phyloP scores from a whole-genome alignment of 305 asterid genomes.

The Fraxinus sp. region DNA sequence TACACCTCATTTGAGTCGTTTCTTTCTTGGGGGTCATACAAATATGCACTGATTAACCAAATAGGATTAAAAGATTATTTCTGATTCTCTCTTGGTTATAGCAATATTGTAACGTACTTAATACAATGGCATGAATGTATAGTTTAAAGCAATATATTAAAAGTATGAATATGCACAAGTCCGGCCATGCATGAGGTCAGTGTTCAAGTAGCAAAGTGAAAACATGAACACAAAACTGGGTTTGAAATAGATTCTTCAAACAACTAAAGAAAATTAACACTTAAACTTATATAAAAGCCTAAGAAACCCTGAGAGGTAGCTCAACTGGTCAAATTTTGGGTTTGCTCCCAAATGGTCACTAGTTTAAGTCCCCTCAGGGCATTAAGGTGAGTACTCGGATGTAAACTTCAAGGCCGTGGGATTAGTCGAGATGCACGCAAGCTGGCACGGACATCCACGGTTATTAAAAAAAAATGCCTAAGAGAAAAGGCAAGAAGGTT shows the following conservation, averaged over 20 bases:
- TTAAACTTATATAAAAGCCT: neutral
- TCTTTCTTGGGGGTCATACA: neutral
- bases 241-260: neutral
- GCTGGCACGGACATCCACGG: too few relatives aligned
- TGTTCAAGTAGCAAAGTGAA: neutral
- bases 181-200: neutral
- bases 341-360: too few relatives aligned
- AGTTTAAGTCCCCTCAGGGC: too few relatives aligned
- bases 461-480: neutral
- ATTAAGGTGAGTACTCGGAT: too few relatives aligned
- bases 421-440: too few relatives aligned
- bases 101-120: neutral
- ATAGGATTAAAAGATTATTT: neutral
- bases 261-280: neutral
- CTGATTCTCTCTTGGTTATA: neutral
- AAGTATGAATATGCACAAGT: neutral
- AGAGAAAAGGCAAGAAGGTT: neutral
- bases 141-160: neutral
- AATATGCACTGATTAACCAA: neutral
- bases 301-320: too few relatives aligned
- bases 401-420: too few relatives aligned
- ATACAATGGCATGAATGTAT: neutral
- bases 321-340: too few relatives aligned
- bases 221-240: neutral
- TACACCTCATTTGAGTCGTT: neutral